Evolutionary conservation across 179 eudicot genomes (phyloP).

Genomic region (Nepenthes alata): DNA sequence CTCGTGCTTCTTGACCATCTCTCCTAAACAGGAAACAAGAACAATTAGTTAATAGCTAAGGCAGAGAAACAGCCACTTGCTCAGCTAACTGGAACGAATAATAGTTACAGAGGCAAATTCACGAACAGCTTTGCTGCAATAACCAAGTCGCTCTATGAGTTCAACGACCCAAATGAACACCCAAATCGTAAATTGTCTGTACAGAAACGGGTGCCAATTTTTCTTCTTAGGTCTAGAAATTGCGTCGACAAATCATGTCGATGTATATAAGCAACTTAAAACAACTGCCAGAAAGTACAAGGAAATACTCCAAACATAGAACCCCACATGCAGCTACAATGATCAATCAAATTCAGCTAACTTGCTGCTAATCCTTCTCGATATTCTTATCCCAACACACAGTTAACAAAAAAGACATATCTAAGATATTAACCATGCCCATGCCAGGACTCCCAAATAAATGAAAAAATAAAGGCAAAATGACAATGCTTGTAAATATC

Average conservation of each 20-base stretch:
- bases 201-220: not conserved
- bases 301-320: conserved; percentile 4
- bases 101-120: not conserved
- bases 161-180: not conserved
- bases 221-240: no score
- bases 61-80: not conserved
- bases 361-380: conserved; percentile 18
- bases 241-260: no score
- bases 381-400: conserved; percentile 19
- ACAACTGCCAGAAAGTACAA: conserved; percentile 19
- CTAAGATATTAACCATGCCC: not conserved
- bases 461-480: no score
- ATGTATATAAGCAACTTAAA: not conserved
- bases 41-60: conserved; percentile 7
- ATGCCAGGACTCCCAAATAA: no score
- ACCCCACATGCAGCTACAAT: conserved; percentile 9
- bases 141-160: not conserved
- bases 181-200: not conserved
- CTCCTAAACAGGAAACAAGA: conserved; percentile 6
- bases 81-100: not conserved
- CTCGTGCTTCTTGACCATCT: conserved; percentile 48
- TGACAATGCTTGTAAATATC: no score
- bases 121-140: conserved; percentile 3
- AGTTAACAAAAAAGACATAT: not conserved
- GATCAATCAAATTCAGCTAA: conserved; percentile 11